Base-by-base conservation (phyloP, 2,329 filamentous ascomycete species). In the Aspergillus intermedius region DNA sequence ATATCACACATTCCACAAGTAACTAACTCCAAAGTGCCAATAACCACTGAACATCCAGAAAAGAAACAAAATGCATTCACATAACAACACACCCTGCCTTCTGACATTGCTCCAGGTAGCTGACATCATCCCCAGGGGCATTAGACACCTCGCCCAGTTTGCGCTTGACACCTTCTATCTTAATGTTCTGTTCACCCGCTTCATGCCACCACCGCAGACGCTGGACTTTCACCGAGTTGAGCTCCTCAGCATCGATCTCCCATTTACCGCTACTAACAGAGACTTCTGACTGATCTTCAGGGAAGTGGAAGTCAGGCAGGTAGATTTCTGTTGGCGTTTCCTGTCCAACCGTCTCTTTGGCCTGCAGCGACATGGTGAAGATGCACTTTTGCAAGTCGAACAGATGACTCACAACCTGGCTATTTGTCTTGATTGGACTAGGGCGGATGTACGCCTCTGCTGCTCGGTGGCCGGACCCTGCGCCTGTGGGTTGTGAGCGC, bases 391-490 rank as follows among this genome's bases (percentile, higher is more conserved):
- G 81, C 46, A 98, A 75, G 64, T 96, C 89, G 61, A 98, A 98
- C 2, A 83, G 86, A 60, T 88, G 87, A 8, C 79, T 76, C 2
- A 79, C 65, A 12, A 96, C 74, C 23, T 79, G 77, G 8, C 93
- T 93, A 44, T 84, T 83, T 0, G 87, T 87, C 3, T 77, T 76
- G 22, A 91, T 83, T 0, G 93, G 88, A 0, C 86, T 85, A 0
- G 93, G 93, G 2, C 93, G 84, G 30, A 97, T 82, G 60, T 89
- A 97, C 0, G 94, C 91, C 69, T 98, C 91, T 3, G 91, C 91
- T 1, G 91, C 93, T 34, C 93, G 86, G 60, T 86, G 88, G 1
- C 93, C 91, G 81, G 1, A 79, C 72, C 49, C 78, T 80, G n/a
- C 77, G 79, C 85, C 65, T 51, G 82, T 78, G 19, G 73, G 73